These are phyloP conservation scores for Solanum stenotomum DNA, from an alignment of 257 asterid genomes.

Conservation along the genomic window DNA sequence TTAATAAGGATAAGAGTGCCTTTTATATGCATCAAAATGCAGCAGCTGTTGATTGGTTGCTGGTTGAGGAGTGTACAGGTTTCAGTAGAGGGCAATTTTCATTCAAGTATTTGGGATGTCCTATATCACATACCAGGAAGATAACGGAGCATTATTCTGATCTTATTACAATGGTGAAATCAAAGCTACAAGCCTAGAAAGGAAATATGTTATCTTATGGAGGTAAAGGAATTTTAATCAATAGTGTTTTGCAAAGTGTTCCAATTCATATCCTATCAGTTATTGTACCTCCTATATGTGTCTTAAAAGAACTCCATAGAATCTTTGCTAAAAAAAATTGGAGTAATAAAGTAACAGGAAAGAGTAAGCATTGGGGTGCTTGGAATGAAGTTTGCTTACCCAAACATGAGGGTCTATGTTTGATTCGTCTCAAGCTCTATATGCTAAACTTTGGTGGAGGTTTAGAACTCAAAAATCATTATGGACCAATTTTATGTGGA, in stretches of 20 bases:
- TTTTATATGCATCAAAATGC: background rate
- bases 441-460: background rate
- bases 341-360: background rate
- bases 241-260: too few relatives aligned
- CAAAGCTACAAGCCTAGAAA: too few relatives aligned
- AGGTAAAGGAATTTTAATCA: too few relatives aligned
- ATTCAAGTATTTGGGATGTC: background rate
- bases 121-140: too few relatives aligned
- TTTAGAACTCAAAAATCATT: background rate
- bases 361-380: background rate
- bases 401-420: background rate
- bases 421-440: background rate
- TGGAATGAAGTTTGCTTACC: too few relatives aligned
- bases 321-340: background rate
- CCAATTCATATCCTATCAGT: background rate
- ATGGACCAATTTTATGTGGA: background rate
- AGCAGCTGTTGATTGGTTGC: rapidly evolving
- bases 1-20: background rate
- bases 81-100: background rate
- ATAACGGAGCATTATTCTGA: too few relatives aligned
- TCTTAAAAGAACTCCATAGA: too few relatives aligned
- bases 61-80: background rate
- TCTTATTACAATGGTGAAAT: too few relatives aligned
- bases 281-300: background rate
- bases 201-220: too few relatives aligned